phyloP scores from a whole-genome alignment of 2,329 filamentous ascomycete genomes.

The Calonectria hongkongensis region DNA sequence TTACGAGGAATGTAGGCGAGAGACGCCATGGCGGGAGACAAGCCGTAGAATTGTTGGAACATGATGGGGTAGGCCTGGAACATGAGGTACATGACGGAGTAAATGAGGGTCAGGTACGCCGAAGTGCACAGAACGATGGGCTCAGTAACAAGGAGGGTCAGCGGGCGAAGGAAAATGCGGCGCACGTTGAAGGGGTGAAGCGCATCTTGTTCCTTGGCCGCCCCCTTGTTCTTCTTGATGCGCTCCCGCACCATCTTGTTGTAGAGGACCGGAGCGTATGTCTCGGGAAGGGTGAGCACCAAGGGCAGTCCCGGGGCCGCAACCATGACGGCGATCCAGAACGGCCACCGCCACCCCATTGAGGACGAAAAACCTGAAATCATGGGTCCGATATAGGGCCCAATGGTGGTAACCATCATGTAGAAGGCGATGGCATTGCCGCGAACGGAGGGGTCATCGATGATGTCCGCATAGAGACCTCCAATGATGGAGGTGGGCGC shows the following conservation, averaged over 20 bases:
- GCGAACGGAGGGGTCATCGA: slow-evolving; percentile 57
- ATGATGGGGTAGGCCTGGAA: slow-evolving; percentile 72
- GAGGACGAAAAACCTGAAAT: slow-evolving; percentile 71
- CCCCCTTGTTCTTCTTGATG: slow-evolving; percentile 64
- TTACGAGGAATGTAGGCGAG: slow-evolving; percentile 70
- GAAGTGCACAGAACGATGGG: slow-evolving; percentile 70
- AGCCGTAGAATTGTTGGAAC: slow-evolving; percentile 65
- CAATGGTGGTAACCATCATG: slow-evolving; percentile 59
- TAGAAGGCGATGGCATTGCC: slow-evolving; percentile 60
- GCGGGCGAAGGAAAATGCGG: slow-evolving; percentile 69
- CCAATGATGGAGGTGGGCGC: slow-evolving; percentile 60
- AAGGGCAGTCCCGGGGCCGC: slow-evolving; percentile 55
- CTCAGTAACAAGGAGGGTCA: slow-evolving; percentile 68
- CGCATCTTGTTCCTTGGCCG: slow-evolving; percentile 53
- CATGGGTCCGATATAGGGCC: slow-evolving; percentile 68
- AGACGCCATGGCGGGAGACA: slow-evolving; percentile 66
- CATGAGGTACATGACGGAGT: slow-evolving; percentile 71
- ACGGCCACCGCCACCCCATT: slow-evolving; percentile 63
- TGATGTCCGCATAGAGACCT: slow-evolving; percentile 59
- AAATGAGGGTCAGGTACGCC: slow-evolving; percentile 69
- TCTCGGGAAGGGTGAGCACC: slow-evolving; percentile 65
- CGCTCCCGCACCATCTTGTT: slow-evolving; percentile 68
- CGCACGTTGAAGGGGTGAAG: slow-evolving; percentile 62
- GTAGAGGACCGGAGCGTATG: slow-evolving; percentile 71
- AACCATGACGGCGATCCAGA: slow-evolving; percentile 62